A percentile compares a stretch with the other conserved stretches of the same genome.
Conservation (phyloP, 495 filamentous ascomycete species). For the Aspergillus wentii region DNA sequence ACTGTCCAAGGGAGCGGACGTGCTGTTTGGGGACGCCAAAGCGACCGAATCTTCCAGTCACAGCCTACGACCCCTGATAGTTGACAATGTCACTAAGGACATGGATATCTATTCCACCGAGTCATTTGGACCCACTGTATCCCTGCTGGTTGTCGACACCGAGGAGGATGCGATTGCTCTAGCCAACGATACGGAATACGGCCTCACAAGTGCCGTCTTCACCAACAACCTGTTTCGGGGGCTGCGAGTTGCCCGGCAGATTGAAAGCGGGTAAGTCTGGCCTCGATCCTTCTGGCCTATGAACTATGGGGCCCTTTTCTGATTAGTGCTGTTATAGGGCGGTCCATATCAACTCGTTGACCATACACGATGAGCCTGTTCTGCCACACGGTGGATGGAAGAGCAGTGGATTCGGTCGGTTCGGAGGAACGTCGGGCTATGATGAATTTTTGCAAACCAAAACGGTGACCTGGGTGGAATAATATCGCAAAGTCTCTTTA, state of each 20-base stretch:
- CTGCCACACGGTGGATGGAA: slow-evolving; percentile 86
- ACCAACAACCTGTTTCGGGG: slow-evolving; percentile 45
- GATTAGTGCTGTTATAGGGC: slow-evolving; percentile 29
- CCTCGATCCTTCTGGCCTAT: background rate
- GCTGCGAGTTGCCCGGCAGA: slow-evolving; percentile 40
- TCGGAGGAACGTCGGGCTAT: slow-evolving; percentile 49
- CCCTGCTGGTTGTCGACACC: slow-evolving; percentile 40
- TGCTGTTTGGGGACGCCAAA: slow-evolving; percentile 55
- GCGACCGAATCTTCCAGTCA: slow-evolving; percentile 42
- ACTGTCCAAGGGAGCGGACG: slow-evolving; percentile 59
- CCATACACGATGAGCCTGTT: slow-evolving; percentile 74
- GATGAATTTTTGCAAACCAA: slow-evolving; percentile 83
- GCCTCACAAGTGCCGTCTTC: slow-evolving; percentile 43
- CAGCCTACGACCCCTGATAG: slow-evolving; percentile 66
- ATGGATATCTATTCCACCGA: slow-evolving; percentile 84
- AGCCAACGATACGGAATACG: slow-evolving; percentile 52
- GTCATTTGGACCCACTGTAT: slow-evolving; percentile 77
- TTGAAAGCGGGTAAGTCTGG: slow-evolving; percentile 42
- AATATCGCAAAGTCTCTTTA: no score
- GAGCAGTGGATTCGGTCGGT: slow-evolving; percentile 75
- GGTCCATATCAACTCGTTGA: slow-evolving; percentile 85
- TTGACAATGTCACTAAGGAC: slow-evolving; percentile 63
- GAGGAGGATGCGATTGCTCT: slow-evolving; percentile 45
- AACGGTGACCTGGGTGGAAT: slow-evolving; percentile 65
- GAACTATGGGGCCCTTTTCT: no score